Evolutionary conservation across 2,329 filamentous ascomycete genomes (phyloP).

Genomic region (Venturia pyrina): DNA sequence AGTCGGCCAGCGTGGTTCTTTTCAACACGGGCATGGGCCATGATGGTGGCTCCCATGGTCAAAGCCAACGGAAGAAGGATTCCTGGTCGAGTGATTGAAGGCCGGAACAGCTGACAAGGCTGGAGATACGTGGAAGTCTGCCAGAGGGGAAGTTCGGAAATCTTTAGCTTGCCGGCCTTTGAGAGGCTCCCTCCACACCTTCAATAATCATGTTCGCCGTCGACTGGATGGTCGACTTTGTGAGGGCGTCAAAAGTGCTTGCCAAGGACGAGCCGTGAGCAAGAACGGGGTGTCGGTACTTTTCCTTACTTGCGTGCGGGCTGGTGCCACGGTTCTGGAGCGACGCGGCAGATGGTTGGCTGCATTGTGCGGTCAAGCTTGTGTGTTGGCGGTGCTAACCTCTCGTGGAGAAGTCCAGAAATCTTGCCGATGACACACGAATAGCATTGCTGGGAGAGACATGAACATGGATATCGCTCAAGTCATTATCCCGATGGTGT

Average conservation of each 20-base stretch:
- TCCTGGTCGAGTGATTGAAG: neutral
- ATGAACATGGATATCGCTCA: neutral
- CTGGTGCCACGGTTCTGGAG: slow-evolving; percentile 10
- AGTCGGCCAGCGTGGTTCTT: neutral
- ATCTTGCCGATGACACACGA: neutral
- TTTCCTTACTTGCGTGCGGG: slow-evolving; percentile 1
- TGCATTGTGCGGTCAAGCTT: slow-evolving; percentile 10
- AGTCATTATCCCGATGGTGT: neutral
- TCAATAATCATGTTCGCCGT: neutral
- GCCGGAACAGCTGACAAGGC: neutral
- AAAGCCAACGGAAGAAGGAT: neutral
- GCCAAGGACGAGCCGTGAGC: neutral
- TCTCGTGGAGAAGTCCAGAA: neutral
- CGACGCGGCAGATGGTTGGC: slow-evolving; percentile 9
- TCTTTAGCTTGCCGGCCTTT: neutral
- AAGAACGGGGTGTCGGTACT: slow-evolving; percentile 3
- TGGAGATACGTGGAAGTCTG: slow-evolving; percentile 1
- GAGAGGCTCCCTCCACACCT: neutral
- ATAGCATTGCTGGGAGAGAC: neutral
- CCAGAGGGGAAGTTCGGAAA: neutral
- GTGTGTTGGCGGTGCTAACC: neutral
- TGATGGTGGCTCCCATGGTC: neutral
- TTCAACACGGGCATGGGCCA: neutral
- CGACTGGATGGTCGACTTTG: neutral
- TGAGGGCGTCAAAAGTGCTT: slow-evolving; percentile 3